Base-by-base conservation (phyloP, 805 yeast species). In the Yamadazyma olivae region DNA sequence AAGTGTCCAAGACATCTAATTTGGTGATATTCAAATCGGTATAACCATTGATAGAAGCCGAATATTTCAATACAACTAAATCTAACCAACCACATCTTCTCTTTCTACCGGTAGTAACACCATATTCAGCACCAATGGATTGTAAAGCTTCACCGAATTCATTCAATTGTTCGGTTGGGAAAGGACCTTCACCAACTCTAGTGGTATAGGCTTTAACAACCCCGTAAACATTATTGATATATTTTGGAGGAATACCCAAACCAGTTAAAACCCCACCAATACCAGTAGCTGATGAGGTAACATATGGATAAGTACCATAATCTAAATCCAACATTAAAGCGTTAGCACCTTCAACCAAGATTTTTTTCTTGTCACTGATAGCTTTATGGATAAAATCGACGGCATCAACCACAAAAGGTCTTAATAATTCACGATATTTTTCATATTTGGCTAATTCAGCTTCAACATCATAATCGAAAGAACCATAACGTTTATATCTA, bases 51-150 rank as follows among this genome's bases (percentile, higher is more conserved):
- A 93, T 87, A 58, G 81, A 64, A 39, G 89, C 79, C 25, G 97
- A 88, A 69, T 93, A 91, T 62, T 84, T 86, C 63, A 93, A 71
- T 18, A 93, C 96, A 17, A 93, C 98, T 52, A 93, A 72, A 66
- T 93, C 99, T 57, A 93, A 79, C 99, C 99, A 93, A 39, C 99
- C 99, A 64, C 99, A 93, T 69, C 99, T 82, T 74, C 99, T 85
- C 76, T 90, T 89, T 71, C 99, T 83, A 49, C 99, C 99, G 24
- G 99, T 93, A 46, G 99, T 93, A 50, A 93, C 99, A 66, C 99
- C 99, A 54, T 59, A 86, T 67, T 93, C 99, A 40, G 90, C 95
- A 54, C 99, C 99, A 45, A 93, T 86, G 29, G 73, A 66, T 64
- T 93, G 99, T 57, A 93, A 73, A 48, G 79, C 77, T 53, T 85